Evolutionary conservation across 352 stramenopile genomes (phyloP).

Genomic region (Globisporangium uncinulatum): DNA sequence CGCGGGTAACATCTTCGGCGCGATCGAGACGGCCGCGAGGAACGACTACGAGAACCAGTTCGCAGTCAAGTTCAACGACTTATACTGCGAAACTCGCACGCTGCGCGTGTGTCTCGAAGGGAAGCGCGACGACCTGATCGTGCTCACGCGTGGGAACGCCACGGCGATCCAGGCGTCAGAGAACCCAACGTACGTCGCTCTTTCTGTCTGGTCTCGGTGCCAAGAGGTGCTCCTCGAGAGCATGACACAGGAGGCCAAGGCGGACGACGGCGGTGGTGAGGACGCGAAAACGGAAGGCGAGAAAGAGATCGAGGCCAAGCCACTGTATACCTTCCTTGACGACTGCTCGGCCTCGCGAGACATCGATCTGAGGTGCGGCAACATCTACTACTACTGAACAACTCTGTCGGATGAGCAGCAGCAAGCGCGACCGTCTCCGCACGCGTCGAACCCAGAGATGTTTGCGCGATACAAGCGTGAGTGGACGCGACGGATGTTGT

Average conservation of each 20-base stretch:
- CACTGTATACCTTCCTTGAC: background rate
- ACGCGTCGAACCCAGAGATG: background rate
- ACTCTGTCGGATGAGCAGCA: background rate
- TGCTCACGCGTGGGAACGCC: background rate
- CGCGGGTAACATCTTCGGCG: background rate
- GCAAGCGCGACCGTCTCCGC: background rate
- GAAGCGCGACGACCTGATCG: background rate
- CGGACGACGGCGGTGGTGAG: background rate
- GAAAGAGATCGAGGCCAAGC: background rate
- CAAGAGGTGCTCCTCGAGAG: background rate
- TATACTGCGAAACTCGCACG: conserved; percentile 4
- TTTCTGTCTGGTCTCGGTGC: background rate
- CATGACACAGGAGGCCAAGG: background rate
- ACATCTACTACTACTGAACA: background rate
- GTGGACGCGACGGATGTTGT: background rate
- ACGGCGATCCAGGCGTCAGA: background rate
- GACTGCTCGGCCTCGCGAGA: background rate
- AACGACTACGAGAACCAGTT: background rate
- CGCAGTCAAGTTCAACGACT: conserved; percentile 2
- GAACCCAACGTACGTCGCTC: background rate
- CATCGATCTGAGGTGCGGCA: background rate
- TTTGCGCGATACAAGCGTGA: background rate
- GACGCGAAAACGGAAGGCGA: background rate
- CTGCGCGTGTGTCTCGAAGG: conserved; percentile 2
- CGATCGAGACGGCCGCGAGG: background rate